Base-by-base conservation (phyloP, 2,329 filamentous ascomycete genomes). In the Cladosporium cucumerinum region DNA sequence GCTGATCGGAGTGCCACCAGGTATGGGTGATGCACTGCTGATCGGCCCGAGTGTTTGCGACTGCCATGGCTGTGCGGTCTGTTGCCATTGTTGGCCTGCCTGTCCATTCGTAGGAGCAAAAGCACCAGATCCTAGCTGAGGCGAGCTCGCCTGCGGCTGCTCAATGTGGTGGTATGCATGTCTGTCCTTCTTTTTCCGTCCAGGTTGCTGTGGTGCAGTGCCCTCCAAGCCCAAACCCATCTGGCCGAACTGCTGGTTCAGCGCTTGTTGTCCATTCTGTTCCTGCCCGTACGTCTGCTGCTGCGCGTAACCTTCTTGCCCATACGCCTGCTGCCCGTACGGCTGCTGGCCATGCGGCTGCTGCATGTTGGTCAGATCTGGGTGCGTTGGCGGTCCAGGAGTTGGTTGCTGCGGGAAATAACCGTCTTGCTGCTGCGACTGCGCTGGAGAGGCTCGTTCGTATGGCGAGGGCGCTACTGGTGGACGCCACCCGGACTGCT, bases 161-260 rank as follows among this genome's bases (percentile, higher is more conserved):
- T 94, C 92, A 61, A 98, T 86, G 46, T 87, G 89, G 77, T 98
- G 94, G 78, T 96, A 91, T 68, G 93, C 94, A 79, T 98, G 94
- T 66, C 92, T 87, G 76, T 97, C 90, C 84, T 97, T 97, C 87
- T 97, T 98, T 78, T 83, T 90, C 59, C 81, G 78, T 43, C 87
- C 81, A 69, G 77, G 49, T 23, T 77, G 77, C 66, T 77, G 77
- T 66, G 71, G 76, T 43, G 87, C 80, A 69, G 76, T 79, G 66
- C 73, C 84, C 65, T 79, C 87, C 26, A 54, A 30, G 39, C 39
- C 39, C 70, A 96, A 81, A 48, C 84, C 88, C 85, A 96, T 86
- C 66, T 87, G 87, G 49, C 89, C 88, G 89, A 96, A 90, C 77
- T 96, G 92, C 63, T 87, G 84, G 55, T 87, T 84, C 66, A 92